Evolutionary conservation across 257 asterid species (phyloP).

Genomic region (Solanum bulbocastanum): DNA sequence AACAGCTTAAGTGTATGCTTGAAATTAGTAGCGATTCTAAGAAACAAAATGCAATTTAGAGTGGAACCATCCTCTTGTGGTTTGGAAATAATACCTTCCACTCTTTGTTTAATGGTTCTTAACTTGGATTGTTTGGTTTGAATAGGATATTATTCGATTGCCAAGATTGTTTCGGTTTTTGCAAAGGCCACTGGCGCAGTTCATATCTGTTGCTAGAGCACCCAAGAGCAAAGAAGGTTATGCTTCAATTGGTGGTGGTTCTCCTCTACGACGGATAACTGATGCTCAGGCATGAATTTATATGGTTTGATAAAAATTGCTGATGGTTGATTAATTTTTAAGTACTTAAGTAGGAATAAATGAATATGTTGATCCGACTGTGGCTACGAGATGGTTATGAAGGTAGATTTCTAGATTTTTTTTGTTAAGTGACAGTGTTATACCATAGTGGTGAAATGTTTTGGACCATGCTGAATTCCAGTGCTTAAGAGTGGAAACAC

Average conservation of each 20-base stretch:
- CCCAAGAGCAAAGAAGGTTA: constrained; percentile 98
- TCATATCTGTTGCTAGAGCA: constrained; percentile 87
- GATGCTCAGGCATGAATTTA: constrained; percentile 74
- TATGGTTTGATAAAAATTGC: not conserved
- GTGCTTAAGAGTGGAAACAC: not conserved
- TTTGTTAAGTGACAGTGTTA: not conserved
- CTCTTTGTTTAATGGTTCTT: constrained; percentile 4
- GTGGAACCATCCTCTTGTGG: not conserved
- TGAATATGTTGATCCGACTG: not conserved
- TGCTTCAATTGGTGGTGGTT: constrained; percentile 99
- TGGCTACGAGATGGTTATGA: not conserved
- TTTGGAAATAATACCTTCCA: not conserved
- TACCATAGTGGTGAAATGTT: not conserved
- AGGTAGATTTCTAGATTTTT: not conserved
- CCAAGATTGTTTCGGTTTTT: constrained; percentile 92
- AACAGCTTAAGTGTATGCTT: not conserved
- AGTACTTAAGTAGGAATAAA: not conserved
- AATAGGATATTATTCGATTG: constrained; percentile 90
- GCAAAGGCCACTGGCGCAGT: constrained; percentile 92
- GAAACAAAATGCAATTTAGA: not conserved
- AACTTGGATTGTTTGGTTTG: constrained; percentile 10
- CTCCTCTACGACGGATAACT: constrained; percentile 96
- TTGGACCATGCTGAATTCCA: not conserved
- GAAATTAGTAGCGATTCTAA: not conserved
- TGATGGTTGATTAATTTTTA: not conserved